Conservation (phyloP, 371 early-diverging fungal species). For the Rhizopus microsporus region DNA sequence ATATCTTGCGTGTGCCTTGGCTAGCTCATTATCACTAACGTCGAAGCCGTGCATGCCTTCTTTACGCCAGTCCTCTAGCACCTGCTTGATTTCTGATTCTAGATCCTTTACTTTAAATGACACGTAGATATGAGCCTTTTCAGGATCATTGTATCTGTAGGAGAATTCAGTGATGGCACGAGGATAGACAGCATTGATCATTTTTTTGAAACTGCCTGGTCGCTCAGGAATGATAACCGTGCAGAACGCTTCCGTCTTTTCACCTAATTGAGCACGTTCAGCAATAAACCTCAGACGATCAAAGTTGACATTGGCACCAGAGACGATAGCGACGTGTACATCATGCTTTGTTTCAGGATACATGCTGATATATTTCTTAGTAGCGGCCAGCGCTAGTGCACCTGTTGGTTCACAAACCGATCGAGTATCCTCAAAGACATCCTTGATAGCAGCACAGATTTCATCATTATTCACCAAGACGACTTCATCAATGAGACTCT, state of each 20-base stretch:
- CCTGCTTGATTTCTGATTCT: conserved; percentile 64
- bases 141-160: conserved; percentile 83
- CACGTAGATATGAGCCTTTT: conserved; percentile 84
- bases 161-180: conserved; percentile 89
- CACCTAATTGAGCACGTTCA: conserved; percentile 92
- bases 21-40: conserved; percentile 90
- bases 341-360: conserved; percentile 46
- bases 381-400: conserved; percentile 86
- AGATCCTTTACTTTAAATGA: conserved; percentile 76
- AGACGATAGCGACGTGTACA: conserved; percentile 77
- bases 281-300: conserved; percentile 94
- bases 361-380: conserved; percentile 74
- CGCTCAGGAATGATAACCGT: conserved; percentile 88
- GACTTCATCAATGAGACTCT: conserved; percentile 74
- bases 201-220: conserved; percentile 84
- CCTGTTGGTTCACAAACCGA: conserved; percentile 95
- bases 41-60: conserved; percentile 76
- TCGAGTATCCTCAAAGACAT: conserved; percentile 95
- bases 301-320: conserved; percentile 98
- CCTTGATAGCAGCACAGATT: conserved; percentile 97
- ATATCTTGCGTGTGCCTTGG: conserved; percentile 92
- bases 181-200: conserved; percentile 81
- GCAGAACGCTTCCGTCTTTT: conserved; percentile 86
- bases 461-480: conserved; percentile 93
- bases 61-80: conserved; percentile 58